Base-by-base conservation (phyloP, 768 basidiomycete species). In the Exsudoporus frostii region DNA sequence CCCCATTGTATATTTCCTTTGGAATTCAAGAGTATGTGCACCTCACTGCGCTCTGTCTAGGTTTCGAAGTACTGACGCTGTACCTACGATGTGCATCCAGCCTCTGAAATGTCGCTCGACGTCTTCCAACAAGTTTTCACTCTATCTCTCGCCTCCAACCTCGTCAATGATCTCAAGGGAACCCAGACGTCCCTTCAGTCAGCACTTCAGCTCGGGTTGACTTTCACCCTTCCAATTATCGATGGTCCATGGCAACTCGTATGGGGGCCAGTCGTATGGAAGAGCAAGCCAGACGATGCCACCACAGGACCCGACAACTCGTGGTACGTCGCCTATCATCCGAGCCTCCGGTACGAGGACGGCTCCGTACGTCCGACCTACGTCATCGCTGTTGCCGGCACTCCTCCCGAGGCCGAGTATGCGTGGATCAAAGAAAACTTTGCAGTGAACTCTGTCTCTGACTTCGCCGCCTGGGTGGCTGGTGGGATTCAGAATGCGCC, bases 211-310 rank as follows among this genome's bases (percentile, higher is more conserved):
- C 4, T 13, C 4, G 7, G 2, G 11, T 30, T 57, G 15, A 15
- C 36, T 22, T 3, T 17, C 7, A 7, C 14, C 19, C 45, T 57
- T 20, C 48, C 51, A 1, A 1, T 2, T 8, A 6, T 36, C 17
- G 42, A 27, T 14, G 5, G 17, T 11, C 29, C 36, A 15, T 63
- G 57, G 57, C 2, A 39, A 19, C 19, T 61, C 14, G 53, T 48
- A 14, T 60, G 53, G 54, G 52, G 62, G 1, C 62, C 58, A 4
- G 47, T 54, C 15, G 50, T 57, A 10, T 60, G 59, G 50, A 63
- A 63, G 45, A 20, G 36, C 14, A 11, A 27, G 2, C 51, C 62
- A 20, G 55, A 44, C 6, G 20, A 43, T 0, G 19, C 1, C 10
- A 7, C 14, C 4, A 53, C 50, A 6, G 55, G 55, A 1, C 62